Evolutionary conservation across 495 filamentous ascomycete genomes (phyloP).

Genomic region (Penicillium antarcticum): DNA sequence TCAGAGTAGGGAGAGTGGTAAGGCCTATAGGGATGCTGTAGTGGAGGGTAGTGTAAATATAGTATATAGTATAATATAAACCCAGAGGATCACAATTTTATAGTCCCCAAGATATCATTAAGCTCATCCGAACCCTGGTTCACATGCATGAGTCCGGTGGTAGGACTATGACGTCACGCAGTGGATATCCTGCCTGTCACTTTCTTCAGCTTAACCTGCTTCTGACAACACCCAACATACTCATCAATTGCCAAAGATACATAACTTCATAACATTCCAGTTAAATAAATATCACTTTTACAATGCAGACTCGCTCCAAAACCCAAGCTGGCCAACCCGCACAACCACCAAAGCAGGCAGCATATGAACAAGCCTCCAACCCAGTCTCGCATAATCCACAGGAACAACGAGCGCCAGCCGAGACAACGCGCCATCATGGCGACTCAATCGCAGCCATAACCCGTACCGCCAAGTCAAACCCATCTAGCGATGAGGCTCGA

Average conservation of each 20-base stretch:
- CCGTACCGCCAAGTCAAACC: constrained; percentile 34
- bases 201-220: neutral
- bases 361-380: constrained; percentile 48
- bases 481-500: constrained; percentile 34
- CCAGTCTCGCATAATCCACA: constrained; percentile 44
- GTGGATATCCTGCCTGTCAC: neutral
- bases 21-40: no score
- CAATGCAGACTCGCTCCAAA: constrained; percentile 16
- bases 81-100: neutral
- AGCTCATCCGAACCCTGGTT: no score
- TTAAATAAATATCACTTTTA: neutral
- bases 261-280: neutral
- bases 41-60: no score
- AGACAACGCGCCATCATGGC: constrained; percentile 24
- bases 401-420: constrained; percentile 40
- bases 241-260: neutral
- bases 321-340: constrained; percentile 18
- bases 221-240: neutral
- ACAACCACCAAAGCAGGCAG: constrained; percentile 51
- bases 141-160: neutral
- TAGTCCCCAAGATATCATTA: neutral
- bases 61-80: no score
- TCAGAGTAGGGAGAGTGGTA: no score
- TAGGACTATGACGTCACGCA: constrained; percentile 20
- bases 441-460: constrained; percentile 35